A percentile compares a stretch with the other conserved stretches of the same genome.
phyloP scores from a whole-genome alignment of 306 rosid genomes.

The Cicer yamashitae region DNA sequence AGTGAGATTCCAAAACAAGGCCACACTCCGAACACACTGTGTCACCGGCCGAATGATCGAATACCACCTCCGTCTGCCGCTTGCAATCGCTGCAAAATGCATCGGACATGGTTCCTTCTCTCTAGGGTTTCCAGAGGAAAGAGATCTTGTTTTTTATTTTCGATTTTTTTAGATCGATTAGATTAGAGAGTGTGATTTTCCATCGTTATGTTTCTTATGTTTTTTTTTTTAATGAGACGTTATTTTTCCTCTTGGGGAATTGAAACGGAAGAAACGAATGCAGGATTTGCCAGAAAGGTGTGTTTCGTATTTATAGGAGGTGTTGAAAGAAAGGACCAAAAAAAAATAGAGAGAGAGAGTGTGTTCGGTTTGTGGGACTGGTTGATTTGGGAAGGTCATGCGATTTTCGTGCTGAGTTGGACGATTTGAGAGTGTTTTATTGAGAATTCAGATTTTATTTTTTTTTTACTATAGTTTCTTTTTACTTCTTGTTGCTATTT shows the following conservation, averaged over 20 bases:
- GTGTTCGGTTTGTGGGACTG: neutral
- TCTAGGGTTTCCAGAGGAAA: constrained; percentile 34
- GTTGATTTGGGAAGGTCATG: constrained; percentile 42
- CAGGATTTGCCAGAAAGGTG: neutral
- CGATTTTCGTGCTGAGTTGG: constrained; percentile 20
- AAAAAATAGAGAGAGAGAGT: neutral
- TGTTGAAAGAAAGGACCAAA: neutral
- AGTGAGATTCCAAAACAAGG: constrained; percentile 85
- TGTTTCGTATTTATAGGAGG: constrained; percentile 30
- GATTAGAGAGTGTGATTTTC: constrained; percentile 4
- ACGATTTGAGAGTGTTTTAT: neutral
- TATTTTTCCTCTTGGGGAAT: neutral
- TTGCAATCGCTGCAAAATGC: constrained; percentile 90
- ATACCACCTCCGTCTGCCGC: constrained; percentile 90
- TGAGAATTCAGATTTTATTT: neutral
- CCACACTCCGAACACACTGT: constrained; percentile 96
- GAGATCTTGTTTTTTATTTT: neutral
- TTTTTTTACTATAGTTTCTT: neutral
- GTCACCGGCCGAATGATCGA: constrained; percentile 94
- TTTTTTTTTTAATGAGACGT: neutral
- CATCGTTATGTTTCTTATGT: neutral
- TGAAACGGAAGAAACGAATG: constrained; percentile 17
- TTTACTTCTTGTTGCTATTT: neutral
- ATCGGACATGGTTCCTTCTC: constrained; percentile 64
- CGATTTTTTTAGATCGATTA: constrained; percentile 1